Conservation (phyloP, 768 basidiomycete species). For the Russula sp. region DNA sequence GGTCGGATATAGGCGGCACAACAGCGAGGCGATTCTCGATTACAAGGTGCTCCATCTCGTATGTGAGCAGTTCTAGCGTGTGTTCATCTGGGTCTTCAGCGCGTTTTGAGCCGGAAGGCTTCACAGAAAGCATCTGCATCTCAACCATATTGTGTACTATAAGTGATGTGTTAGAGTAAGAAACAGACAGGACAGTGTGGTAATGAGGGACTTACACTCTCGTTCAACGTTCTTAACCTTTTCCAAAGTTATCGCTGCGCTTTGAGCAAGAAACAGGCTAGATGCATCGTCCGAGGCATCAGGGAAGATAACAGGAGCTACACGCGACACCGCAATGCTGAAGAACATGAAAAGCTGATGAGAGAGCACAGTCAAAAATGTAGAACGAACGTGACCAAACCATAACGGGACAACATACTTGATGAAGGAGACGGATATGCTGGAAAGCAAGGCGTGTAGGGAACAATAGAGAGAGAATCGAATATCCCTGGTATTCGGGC, state of each 20-base stretch:
- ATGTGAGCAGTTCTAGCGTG: slow-evolving; percentile 16
- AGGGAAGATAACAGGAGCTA: slow-evolving; percentile 62
- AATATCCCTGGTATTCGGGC: slow-evolving; percentile 22
- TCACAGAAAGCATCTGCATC: slow-evolving; percentile 10
- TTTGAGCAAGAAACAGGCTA: slow-evolving; percentile 1
- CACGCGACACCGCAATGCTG: slow-evolving; percentile 62
- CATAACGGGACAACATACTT: slow-evolving; percentile 25
- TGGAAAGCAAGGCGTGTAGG: slow-evolving; percentile 66
- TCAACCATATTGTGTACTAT: slow-evolving; percentile 12
- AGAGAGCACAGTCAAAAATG: background rate
- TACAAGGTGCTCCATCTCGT: slow-evolving; percentile 21
- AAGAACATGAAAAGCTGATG: slow-evolving; percentile 54
- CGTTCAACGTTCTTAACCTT: slow-evolving; percentile 10
- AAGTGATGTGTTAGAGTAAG: background rate
- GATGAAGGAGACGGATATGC: slow-evolving; percentile 70
- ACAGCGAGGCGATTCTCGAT: slow-evolving; percentile 17
- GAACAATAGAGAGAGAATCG: slow-evolving; percentile 34
- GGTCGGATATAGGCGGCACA: slow-evolving; percentile 10
- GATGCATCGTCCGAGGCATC: slow-evolving; percentile 7
- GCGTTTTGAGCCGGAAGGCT: background rate
- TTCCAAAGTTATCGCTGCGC: slow-evolving; percentile 4
- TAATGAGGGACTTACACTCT: slow-evolving; percentile 8
- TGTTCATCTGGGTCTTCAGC: slow-evolving; percentile 7
- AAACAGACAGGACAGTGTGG: background rate
- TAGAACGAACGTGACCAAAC: background rate